Percentiles rank a stretch among this genome's conserved stretches.
phyloP scores from a whole-genome alignment of 768 basidiomycete species.

The Sarcomyxa edulis region DNA sequence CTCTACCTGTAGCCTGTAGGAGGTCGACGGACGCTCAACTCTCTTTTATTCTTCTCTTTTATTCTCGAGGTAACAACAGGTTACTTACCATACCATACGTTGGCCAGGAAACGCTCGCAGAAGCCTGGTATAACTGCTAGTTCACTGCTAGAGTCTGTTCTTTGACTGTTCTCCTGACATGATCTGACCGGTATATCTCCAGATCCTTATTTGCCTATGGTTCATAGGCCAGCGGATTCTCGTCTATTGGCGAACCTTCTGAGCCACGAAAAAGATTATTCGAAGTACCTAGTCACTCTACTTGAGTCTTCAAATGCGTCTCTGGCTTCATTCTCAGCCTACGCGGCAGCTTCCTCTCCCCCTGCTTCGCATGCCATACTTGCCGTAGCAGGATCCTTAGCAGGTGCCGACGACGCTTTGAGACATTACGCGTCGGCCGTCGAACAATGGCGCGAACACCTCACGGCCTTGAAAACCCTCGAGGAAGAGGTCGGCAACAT shows the following conservation, averaged over 20 bases:
- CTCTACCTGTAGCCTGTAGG: too few relatives aligned
- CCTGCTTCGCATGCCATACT: constrained; percentile 49
- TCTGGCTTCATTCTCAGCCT: constrained; percentile 64
- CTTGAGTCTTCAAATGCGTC: constrained; percentile 57
- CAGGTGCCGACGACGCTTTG: constrained; percentile 65
- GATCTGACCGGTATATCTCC: not conserved
- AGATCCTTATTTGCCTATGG: constrained; percentile 34
- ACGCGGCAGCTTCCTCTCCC: constrained; percentile 61
- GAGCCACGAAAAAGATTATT: constrained; percentile 65
- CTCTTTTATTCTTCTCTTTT: too few relatives aligned
- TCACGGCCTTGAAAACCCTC: constrained; percentile 54
- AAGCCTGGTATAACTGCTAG: too few relatives aligned
- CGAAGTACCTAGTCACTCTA: constrained; percentile 51
- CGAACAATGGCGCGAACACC: constrained; percentile 60
- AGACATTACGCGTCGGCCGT: constrained; percentile 53
- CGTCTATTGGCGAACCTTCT: constrained; percentile 67
- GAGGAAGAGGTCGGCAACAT: constrained; percentile 73
- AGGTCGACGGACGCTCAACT: too few relatives aligned
- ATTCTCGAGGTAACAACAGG: too few relatives aligned
- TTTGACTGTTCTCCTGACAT: constrained; percentile 2
- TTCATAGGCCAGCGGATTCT: constrained; percentile 69
- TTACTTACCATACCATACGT: too few relatives aligned
- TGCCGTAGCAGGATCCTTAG: constrained; percentile 52
- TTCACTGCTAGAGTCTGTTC: too few relatives aligned
- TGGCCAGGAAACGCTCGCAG: too few relatives aligned